phyloP scores from a whole-genome alignment of 768 basidiomycete genomes.

The Agaricus subrufescens region DNA sequence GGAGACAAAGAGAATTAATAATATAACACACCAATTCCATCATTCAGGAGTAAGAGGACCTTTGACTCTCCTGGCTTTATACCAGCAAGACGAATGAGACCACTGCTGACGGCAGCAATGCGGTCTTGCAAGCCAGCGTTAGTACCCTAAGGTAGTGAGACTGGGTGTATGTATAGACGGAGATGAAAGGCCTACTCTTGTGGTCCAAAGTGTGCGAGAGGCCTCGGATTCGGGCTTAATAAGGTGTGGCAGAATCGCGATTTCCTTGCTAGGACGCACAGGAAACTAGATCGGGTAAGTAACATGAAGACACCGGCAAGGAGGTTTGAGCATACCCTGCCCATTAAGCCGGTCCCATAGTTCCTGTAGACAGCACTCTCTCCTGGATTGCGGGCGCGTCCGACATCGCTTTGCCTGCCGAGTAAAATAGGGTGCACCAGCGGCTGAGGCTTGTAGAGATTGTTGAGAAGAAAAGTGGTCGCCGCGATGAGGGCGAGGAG shows the following conservation, averaged over 20 bases:
- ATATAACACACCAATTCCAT: slow-evolving; percentile 57
- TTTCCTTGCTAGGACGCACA: slow-evolving; percentile 64
- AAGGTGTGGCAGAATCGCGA: slow-evolving; percentile 61
- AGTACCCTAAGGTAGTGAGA: slow-evolving; percentile 49
- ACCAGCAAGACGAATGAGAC: slow-evolving; percentile 53
- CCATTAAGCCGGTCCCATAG: slow-evolving; percentile 83
- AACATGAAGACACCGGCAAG: background rate
- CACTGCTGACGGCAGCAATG: slow-evolving; percentile 68
- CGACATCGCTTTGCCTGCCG: slow-evolving; percentile 88
- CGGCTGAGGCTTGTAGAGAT: slow-evolving; percentile 75
- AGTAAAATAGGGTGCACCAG: slow-evolving; percentile 93
- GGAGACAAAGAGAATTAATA: background rate
- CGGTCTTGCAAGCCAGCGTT: slow-evolving; percentile 69
- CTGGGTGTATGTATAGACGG: background rate
- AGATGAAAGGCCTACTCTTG: slow-evolving; percentile 43
- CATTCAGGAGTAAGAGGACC: slow-evolving; percentile 75
- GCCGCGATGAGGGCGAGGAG: slow-evolving; percentile 71
- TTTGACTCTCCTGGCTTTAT: slow-evolving; percentile 57
- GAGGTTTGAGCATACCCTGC: slow-evolving; percentile 43
- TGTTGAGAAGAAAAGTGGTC: slow-evolving; percentile 72
- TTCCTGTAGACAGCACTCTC: slow-evolving; percentile 90
- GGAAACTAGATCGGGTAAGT: slow-evolving; percentile 52
- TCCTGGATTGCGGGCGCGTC: slow-evolving; percentile 69
- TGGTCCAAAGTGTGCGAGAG: slow-evolving; percentile 75
- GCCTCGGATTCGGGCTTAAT: slow-evolving; percentile 62